Evolutionary conservation across 176 grass and related monocot genomes (phyloP), one percentile per base, ranked within the genome.

Genomic region (Lolium rigidum): DNA sequence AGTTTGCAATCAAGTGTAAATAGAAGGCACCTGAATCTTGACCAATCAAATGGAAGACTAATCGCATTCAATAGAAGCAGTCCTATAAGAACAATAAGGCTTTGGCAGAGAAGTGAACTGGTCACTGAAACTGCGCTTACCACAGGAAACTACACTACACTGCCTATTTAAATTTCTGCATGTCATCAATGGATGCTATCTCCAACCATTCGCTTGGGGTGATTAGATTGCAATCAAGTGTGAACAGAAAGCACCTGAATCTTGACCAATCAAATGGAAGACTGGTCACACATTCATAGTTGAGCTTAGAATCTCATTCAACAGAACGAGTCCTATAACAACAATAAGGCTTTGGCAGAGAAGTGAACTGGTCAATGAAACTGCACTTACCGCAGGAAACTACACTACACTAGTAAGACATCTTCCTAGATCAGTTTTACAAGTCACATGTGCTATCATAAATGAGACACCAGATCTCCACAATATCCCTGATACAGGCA

Each of bases 221-320:
- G 16, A 64, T 39, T 24, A 28, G n/a, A 87, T n/a, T 28, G 55
- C 66, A 61, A 81, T 44, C 56, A 74, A 52, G 77, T 52, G 44
- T 13, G 16, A 66, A 8, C 46, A 46, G 52, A 20, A 78, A 50
- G 68, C 60, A 70, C 10, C 54, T 25, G 25, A 77, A 69, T 18
- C 25, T 78, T 49, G 46, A 60, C 17, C 6, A 51, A 70, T 86
- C 24, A 22, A 71, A 50, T 13, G 5, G 63, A 10, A 80, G 46
- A 72, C 8, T 61, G 31, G 31, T 35, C 31, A 35, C 31, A 35
- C 31, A 35, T 35, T 35, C 31, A 2, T 35, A 35, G 31, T 35
- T 35, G 2, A 35, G 31, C 31, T 35, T 35, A 35, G 31, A 58
- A 77, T 54, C 35, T n/a, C 15, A 44, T 76, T 46, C 78, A 75